Percentiles rank a stretch among this genome's conserved stretches.
Evolutionary conservation across 306 rosid species (phyloP).

Genomic region (Pyrus communis): DNA sequence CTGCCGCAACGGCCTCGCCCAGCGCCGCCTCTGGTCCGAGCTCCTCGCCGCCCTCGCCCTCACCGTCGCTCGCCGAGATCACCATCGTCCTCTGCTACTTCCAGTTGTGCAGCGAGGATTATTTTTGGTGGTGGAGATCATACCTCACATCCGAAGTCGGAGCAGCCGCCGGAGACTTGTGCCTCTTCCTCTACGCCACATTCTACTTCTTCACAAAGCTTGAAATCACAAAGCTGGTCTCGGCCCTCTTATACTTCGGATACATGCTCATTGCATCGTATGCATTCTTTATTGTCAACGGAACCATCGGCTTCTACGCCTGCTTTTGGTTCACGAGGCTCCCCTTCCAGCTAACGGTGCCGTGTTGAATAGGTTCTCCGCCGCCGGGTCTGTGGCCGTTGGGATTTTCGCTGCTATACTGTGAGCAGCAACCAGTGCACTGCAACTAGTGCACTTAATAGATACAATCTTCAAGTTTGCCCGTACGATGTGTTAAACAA

Average conservation of each 20-base stretch:
- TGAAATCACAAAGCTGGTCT: slow-evolving; percentile 89
- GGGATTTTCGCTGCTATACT: too few relatives aligned
- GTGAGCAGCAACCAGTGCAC: too few relatives aligned
- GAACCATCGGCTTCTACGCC: slow-evolving; percentile 91
- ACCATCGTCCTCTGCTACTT: slow-evolving; percentile 95
- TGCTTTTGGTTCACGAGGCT: slow-evolving; percentile 98
- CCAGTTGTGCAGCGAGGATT: slow-evolving; percentile 98
- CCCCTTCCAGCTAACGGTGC: too few relatives aligned
- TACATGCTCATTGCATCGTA: slow-evolving; percentile 94
- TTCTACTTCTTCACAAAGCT: slow-evolving; percentile 99
- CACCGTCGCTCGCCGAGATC: slow-evolving; percentile 93
- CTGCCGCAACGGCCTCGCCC: slow-evolving; percentile 63
- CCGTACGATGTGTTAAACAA: too few relatives aligned
- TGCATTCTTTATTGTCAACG: slow-evolving; percentile 90
- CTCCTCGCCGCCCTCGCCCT: slow-evolving; percentile 60
- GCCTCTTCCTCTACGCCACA: slow-evolving; percentile 89
- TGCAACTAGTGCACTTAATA: too few relatives aligned
- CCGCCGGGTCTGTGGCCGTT: too few relatives aligned
- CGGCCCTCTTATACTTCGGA: slow-evolving; percentile 77
- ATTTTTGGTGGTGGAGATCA: slow-evolving; percentile 98
- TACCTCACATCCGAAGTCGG: slow-evolving; percentile 86
- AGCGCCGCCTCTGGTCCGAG: slow-evolving; percentile 89
- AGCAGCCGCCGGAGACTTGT: too few relatives aligned
- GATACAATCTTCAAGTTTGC: too few relatives aligned
- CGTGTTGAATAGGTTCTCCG: too few relatives aligned